Evolutionary conservation across 2,329 filamentous ascomycete genomes (phyloP).

Genomic region (Dactylella cylindrospora): DNA sequence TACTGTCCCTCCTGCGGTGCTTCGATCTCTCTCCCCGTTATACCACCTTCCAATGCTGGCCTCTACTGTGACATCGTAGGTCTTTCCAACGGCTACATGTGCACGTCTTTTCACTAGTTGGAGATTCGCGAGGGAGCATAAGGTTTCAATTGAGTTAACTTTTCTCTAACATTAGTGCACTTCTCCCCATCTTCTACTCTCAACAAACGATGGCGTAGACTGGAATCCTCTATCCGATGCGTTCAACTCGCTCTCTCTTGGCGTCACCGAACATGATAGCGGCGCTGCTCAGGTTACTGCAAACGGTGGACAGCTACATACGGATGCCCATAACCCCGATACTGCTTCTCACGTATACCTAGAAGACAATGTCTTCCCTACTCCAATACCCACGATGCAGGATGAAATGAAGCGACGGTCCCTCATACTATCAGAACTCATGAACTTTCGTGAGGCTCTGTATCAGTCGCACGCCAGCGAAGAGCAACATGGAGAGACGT

Average conservation of each 20-base stretch:
- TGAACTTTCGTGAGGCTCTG: conserved; percentile 31
- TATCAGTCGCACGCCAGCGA: not conserved
- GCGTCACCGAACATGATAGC: not conserved
- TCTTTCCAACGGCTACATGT: not conserved
- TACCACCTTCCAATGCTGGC: conserved; percentile 29
- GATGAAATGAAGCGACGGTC: conserved; percentile 43
- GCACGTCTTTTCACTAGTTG: no score
- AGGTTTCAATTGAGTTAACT: no score
- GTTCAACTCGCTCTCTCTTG: conserved; percentile 30
- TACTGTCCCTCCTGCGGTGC: conserved; percentile 39
- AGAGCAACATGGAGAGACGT: not conserved
- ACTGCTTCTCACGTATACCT: no score
- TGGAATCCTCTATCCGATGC: conserved; percentile 43
- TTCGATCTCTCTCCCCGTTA: conserved; percentile 16
- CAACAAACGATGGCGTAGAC: conserved; percentile 36
- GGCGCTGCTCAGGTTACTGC: not conserved
- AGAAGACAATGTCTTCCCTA: no score
- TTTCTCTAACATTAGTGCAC: conserved; percentile 17
- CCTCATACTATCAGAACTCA: conserved; percentile 32
- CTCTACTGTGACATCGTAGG: conserved; percentile 39
- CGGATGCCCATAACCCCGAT: no score
- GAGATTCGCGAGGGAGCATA: no score
- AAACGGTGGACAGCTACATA: no score
- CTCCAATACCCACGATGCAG: conserved; percentile 14
- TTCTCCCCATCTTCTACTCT: conserved; percentile 37